phyloP scores from a whole-genome alignment of 1,284 basidiomycete genomes.

The Rhodofomes roseus region DNA sequence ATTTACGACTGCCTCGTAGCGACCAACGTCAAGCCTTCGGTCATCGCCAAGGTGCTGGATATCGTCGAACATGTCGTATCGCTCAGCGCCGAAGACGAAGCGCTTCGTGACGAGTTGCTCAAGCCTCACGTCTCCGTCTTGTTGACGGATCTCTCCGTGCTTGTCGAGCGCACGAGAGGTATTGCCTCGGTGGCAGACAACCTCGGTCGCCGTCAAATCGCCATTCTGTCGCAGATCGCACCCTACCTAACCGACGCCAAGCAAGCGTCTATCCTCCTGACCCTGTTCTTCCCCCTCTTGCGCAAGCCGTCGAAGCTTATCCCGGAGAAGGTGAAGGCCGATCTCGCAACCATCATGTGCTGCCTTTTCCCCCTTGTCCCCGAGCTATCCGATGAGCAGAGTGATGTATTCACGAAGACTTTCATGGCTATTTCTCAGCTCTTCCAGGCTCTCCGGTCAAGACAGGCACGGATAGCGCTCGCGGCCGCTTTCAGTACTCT shows the following conservation, averaged over 20 bases:
- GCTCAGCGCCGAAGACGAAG: constrained; percentile 48
- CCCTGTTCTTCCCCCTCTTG: constrained; percentile 79
- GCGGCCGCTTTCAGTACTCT: constrained; percentile 64
- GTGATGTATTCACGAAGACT: constrained; percentile 49
- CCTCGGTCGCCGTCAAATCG: constrained; percentile 80
- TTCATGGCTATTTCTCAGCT: constrained; percentile 71
- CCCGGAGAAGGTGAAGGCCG: constrained; percentile 84
- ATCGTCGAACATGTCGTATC: constrained; percentile 76
- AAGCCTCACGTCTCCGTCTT: constrained; percentile 77
- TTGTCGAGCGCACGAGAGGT: constrained; percentile 65
- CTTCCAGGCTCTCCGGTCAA: constrained; percentile 73
- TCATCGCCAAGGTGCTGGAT: constrained; percentile 82
- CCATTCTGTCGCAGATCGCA: constrained; percentile 78
- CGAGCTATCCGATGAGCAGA: constrained; percentile 53
- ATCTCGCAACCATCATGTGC: constrained; percentile 77
- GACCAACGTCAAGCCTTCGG: constrained; percentile 83
- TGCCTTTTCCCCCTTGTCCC: constrained; percentile 74
- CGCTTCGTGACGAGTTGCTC: constrained; percentile 56
- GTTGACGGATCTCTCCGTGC: constrained; percentile 67
- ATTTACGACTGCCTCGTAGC: constrained; percentile 82
- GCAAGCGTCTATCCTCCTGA: constrained; percentile 76
- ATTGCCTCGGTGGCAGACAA: constrained; percentile 61
- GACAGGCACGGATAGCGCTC: constrained; percentile 66
- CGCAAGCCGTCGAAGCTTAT: constrained; percentile 75
- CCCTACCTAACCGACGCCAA: constrained; percentile 66